phyloP scores from a whole-genome alignment of 1,139 yeast genomes.

The Sugiyamaella pinicola region DNA sequence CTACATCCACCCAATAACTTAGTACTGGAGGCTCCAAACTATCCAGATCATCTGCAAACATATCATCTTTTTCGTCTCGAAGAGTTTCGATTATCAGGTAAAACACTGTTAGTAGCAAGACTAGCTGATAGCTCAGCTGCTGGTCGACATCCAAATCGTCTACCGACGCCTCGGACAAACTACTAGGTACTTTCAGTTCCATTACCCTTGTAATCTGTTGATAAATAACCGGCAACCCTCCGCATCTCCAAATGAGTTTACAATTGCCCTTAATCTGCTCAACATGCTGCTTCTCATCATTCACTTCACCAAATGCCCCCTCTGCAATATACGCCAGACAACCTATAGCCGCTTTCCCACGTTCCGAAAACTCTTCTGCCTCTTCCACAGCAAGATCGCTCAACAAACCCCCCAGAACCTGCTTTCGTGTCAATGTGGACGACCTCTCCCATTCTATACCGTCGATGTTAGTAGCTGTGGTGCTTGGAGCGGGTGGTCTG shows the following conservation, averaged over 20 bases:
- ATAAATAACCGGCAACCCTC: constrained; percentile 31
- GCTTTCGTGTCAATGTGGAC: constrained; percentile 14
- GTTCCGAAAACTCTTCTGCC: not conserved
- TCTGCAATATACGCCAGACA: constrained; percentile 44
- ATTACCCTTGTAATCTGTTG: constrained; percentile 25
- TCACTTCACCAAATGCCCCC: constrained; percentile 48
- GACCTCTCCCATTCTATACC: constrained; percentile 23
- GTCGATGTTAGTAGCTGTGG: not conserved
- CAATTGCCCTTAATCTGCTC: constrained; percentile 41
- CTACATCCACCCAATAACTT: constrained; percentile 50
- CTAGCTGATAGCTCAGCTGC: constrained; percentile 39
- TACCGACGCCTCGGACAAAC: constrained; percentile 18
- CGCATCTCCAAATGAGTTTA: constrained; percentile 31
- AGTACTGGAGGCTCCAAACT: constrained; percentile 46
- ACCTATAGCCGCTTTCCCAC: not conserved
- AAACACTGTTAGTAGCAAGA: constrained; percentile 54
- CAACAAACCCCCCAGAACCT: constrained; percentile 21
- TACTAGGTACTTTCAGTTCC: constrained; percentile 29
- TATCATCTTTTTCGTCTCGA: constrained; percentile 32
- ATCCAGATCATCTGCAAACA: constrained; percentile 37
- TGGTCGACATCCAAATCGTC: constrained; percentile 17
- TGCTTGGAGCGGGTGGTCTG: not conserved
- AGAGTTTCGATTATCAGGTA: constrained; percentile 51
- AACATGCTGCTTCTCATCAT: constrained; percentile 46
- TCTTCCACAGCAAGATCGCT: constrained; percentile 14